phyloP scores from a whole-genome alignment of 768 basidiomycete species.

The Mycena crocata region DNA sequence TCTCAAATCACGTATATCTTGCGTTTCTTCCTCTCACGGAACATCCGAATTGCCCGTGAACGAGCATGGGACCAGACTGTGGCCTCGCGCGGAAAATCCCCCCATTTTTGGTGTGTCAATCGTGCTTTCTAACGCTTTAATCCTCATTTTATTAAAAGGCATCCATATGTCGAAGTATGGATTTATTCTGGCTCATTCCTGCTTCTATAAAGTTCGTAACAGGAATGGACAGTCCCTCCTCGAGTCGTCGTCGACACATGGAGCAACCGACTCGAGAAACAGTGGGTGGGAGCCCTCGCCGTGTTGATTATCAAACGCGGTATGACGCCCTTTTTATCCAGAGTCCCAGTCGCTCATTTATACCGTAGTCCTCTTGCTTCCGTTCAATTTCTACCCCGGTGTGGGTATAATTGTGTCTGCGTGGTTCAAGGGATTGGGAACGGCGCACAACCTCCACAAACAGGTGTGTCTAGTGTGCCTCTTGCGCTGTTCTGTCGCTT shows the following conservation, averaged over 20 bases:
- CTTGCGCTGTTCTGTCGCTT: not conserved
- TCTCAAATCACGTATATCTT: slow-evolving; percentile 82
- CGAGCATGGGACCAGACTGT: slow-evolving; percentile 88
- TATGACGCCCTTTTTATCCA: slow-evolving; percentile 36
- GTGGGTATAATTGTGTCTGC: slow-evolving; percentile 72
- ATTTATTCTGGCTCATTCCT: not conserved
- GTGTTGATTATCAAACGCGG: slow-evolving; percentile 61
- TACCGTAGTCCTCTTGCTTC: slow-evolving; percentile 65
- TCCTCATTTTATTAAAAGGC: slow-evolving; percentile 12
- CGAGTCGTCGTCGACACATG: slow-evolving; percentile 44
- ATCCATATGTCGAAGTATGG: slow-evolving; percentile 28
- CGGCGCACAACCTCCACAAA: slow-evolving; percentile 74
- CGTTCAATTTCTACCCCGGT: slow-evolving; percentile 76
- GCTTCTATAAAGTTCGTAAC: too few species aligned
- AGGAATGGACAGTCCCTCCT: slow-evolving; percentile 82
- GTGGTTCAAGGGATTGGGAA: slow-evolving; percentile 74
- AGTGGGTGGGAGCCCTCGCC: slow-evolving; percentile 51
- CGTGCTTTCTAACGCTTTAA: not conserved
- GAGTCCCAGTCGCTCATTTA: not conserved
- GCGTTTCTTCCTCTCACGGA: slow-evolving; percentile 84
- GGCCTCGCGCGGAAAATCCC: slow-evolving; percentile 82
- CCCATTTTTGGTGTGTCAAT: slow-evolving; percentile 74
- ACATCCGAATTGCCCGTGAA: slow-evolving; percentile 82
- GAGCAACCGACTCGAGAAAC: slow-evolving; percentile 44
- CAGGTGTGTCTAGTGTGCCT: slow-evolving; percentile 56